These are phyloP conservation scores for Exophiala xenobiotica DNA, from an alignment of 2,329 filamentous ascomycete genomes.

Conservation along the genomic window DNA sequence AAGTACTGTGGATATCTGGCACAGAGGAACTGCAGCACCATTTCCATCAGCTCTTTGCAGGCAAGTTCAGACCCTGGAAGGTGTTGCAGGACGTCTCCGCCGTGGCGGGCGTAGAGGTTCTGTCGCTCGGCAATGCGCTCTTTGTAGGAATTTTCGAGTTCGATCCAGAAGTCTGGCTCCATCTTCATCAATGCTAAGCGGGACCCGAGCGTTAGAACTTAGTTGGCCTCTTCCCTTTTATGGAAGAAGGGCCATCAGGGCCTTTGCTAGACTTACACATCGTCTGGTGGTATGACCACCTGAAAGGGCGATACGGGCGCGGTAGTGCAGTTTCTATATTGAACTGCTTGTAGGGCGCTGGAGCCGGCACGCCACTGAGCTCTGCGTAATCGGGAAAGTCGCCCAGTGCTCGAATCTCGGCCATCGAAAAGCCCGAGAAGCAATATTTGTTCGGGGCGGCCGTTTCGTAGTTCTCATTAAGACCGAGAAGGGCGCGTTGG, in stretches of 20 bases:
- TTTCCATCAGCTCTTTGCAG: slow-evolving; percentile 85
- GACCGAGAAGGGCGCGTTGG: slow-evolving; percentile 39
- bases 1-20: slow-evolving; percentile 77
- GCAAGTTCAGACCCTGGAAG: slow-evolving; percentile 75
- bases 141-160: slow-evolving; percentile 73
- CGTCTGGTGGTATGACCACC: slow-evolving; percentile 85
- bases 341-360: slow-evolving; percentile 63
- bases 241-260: background rate
- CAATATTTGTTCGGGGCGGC: slow-evolving; percentile 51
- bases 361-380: slow-evolving; percentile 72
- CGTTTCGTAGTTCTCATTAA: slow-evolving; percentile 41
- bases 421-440: slow-evolving; percentile 67
- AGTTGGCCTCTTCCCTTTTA: too few relatives aligned
- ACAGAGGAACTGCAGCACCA: slow-evolving; percentile 76
- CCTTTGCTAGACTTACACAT: slow-evolving; percentile 91
- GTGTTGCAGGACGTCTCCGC: slow-evolving; percentile 62
- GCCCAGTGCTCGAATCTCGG: slow-evolving; percentile 68
- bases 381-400: slow-evolving; percentile 77
- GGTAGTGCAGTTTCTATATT: slow-evolving; percentile 66
- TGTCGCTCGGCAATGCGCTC: slow-evolving; percentile 67
- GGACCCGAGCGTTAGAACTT: background rate
- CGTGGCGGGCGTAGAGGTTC: slow-evolving; percentile 62
- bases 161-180: slow-evolving; percentile 85
- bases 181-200: slow-evolving; percentile 72
- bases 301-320: slow-evolving; percentile 75